Conservation (phyloP, 78 protist species). For the Planoprotostelium fungivorum region DNA sequence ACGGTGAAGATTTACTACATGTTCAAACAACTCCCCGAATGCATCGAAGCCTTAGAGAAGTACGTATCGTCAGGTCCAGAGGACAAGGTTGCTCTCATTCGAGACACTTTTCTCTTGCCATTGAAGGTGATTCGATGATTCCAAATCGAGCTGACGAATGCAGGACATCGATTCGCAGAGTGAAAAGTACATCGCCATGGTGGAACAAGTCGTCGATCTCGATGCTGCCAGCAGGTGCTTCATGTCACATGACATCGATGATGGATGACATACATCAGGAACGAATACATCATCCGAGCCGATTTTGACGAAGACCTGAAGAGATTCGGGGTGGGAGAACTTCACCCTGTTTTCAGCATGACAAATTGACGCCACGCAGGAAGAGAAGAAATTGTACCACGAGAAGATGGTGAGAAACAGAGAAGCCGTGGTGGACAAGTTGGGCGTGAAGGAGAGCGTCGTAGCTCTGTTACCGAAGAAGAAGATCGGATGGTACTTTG, state of each 20-base stretch:
- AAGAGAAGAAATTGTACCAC: background rate
- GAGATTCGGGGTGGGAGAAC: conserved; percentile 6
- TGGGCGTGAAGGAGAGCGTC: background rate
- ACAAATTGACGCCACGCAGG: background rate
- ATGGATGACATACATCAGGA: background rate
- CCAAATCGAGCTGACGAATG: no score
- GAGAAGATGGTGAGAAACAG: background rate
- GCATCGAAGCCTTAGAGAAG: background rate
- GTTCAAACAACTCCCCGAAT: conserved; percentile 16
- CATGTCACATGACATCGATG: background rate
- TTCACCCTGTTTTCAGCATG: background rate
- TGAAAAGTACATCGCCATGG: conserved; percentile 32
- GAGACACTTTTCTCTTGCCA: conserved; percentile 8
- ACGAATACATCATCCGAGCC: conserved; percentile 78
- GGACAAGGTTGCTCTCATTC: conserved; percentile 7
- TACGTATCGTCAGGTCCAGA: conserved; percentile 1
- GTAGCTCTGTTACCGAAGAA: background rate
- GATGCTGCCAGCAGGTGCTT: conserved; percentile 13
- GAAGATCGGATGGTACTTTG: background rate
- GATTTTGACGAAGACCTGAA: conserved; percentile 53
- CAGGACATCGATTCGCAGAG: conserved; percentile 5
- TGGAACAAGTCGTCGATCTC: conserved; percentile 81
- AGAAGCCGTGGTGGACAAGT: background rate
- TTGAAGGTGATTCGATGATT: no score
- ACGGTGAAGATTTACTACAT: conserved; percentile 35